phyloP scores from a whole-genome alignment of 192 early-diverging fungal species.

The Backusella tarrabulga region DNA sequence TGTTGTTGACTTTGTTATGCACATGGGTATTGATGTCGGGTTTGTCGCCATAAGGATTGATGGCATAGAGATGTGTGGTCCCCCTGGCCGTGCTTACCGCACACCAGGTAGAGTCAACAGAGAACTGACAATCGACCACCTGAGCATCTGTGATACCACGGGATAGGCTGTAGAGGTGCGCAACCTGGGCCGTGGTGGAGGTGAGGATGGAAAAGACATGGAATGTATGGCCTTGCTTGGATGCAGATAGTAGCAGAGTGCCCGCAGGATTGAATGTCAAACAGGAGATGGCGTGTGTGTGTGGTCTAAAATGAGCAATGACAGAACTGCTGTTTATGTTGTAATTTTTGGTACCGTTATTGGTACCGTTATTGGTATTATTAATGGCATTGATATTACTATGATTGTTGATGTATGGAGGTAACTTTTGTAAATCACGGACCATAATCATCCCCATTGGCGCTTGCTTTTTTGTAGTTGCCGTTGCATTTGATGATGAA shows the following conservation, averaged over 20 bases:
- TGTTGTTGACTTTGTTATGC: constrained; percentile 36
- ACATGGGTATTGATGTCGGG: constrained; percentile 56
- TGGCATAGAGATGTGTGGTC: constrained; percentile 72
- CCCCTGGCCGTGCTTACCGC: constrained; percentile 70
- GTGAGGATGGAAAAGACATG: constrained; percentile 62
- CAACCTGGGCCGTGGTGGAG: constrained; percentile 28
- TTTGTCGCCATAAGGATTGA: constrained; percentile 59
- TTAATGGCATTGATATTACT: not conserved
- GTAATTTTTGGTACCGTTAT: not conserved
- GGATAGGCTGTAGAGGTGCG: constrained; percentile 67
- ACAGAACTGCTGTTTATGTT: constrained; percentile 11
- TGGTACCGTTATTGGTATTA: not conserved
- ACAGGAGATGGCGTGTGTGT: constrained; percentile 61
- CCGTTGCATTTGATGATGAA: not conserved
- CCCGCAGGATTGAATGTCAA: constrained; percentile 64
- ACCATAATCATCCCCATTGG: constrained; percentile 5
- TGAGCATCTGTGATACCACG: constrained; percentile 75
- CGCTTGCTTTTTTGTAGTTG: not conserved
- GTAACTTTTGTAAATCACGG: not conserved
- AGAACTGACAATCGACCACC: constrained; percentile 68
- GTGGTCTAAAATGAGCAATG: constrained; percentile 69
- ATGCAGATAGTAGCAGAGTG: constrained; percentile 66
- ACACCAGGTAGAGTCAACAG: constrained; percentile 70
- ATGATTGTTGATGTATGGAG: constrained; percentile 8
- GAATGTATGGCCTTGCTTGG: constrained; percentile 70